These are phyloP conservation scores for Acrocalymma vagum DNA, from an alignment of 2,329 filamentous ascomycete genomes.

Conservation along the genomic window DNA sequence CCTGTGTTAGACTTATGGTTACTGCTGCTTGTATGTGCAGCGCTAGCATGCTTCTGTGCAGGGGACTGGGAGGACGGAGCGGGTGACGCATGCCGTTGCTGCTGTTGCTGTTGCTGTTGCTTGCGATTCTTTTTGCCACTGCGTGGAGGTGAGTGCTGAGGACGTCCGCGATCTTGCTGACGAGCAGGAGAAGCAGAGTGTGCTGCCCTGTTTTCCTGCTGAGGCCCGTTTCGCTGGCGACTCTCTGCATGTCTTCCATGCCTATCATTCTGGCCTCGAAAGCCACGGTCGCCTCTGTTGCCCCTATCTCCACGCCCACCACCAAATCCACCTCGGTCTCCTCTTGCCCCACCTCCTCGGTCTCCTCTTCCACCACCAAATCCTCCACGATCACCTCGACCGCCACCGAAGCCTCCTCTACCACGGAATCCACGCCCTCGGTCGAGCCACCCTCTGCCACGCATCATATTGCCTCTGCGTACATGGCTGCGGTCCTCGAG, in stretches of 20 bases:
- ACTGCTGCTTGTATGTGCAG: conserved; percentile 30
- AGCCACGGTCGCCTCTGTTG: conserved; percentile 30
- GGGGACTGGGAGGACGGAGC: conserved; percentile 27
- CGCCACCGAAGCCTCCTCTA: conserved; percentile 37
- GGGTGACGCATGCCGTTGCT: conserved; percentile 26
- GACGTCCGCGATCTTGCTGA: conserved; percentile 25
- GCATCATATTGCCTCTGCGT: conserved; percentile 40
- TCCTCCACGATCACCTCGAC: conserved; percentile 35
- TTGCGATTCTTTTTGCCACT: conserved; percentile 25
- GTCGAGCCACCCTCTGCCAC: conserved; percentile 42
- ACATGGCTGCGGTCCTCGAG: conserved; percentile 48
- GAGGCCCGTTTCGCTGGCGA: conserved; percentile 23
- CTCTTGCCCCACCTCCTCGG: conserved; percentile 16
- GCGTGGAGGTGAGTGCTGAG: conserved; percentile 11
- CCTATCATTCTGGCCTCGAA: conserved; percentile 32
- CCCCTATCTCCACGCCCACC: conserved; percentile 18
- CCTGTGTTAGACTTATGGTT: no score
- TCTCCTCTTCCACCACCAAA: conserved; percentile 24
- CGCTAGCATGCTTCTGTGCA: conserved; percentile 26
- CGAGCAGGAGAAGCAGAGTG: conserved; percentile 37
- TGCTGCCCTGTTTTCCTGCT: conserved; percentile 23
- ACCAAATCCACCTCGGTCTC: conserved; percentile 2
- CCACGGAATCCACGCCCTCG: conserved; percentile 47
- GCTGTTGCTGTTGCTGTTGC: conserved; percentile 21
- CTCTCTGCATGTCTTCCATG: conserved; percentile 34